A percentile compares a stretch with the other conserved stretches of the same genome.
Conservation (phyloP, 2,329 filamentous ascomycete species). For the Stagonosporopsis chrysanthemi region DNA sequence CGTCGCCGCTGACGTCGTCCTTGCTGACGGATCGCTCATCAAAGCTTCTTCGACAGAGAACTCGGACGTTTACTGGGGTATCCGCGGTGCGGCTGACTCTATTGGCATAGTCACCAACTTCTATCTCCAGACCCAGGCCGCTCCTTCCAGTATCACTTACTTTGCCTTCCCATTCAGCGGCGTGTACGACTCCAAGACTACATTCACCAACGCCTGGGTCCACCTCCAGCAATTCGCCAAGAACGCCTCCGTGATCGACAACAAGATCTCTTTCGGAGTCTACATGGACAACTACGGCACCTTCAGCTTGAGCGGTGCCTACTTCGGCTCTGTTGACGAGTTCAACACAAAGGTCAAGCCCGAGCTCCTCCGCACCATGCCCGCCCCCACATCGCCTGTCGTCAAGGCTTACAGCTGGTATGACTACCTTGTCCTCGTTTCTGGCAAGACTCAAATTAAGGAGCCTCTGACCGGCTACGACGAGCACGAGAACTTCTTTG, state of each 20-base stretch:
- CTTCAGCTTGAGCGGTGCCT: conserved; percentile 52
- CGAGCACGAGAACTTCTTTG: conserved; percentile 51
- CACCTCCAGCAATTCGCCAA: conserved; percentile 53
- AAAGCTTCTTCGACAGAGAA: conserved; percentile 44
- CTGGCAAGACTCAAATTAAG: conserved; percentile 37
- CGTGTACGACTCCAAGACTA: conserved; percentile 38
- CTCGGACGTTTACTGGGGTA: conserved; percentile 52
- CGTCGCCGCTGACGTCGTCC: conserved; percentile 48
- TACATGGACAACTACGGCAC: conserved; percentile 48
- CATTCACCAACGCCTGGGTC: conserved; percentile 50
- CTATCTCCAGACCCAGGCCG: conserved; percentile 44
- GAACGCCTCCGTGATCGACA: conserved; percentile 52
- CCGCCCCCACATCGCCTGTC: conserved; percentile 30
- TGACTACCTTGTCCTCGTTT: conserved; percentile 54
- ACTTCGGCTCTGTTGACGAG: conserved; percentile 48
- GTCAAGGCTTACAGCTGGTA: conserved; percentile 46
- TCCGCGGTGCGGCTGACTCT: conserved; percentile 53
- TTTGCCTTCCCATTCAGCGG: conserved; percentile 37
- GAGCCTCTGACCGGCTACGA: conserved; percentile 46
- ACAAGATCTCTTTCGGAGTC: conserved; percentile 52
- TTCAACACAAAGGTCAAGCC: conserved; percentile 51
- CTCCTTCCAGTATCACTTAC: conserved; percentile 39
- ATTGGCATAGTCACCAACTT: conserved; percentile 52
- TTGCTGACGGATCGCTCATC: conserved; percentile 50
- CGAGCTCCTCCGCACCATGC: conserved; percentile 50